These are phyloP conservation scores for Monilinia fructicola DNA, from an alignment of 2,329 filamentous ascomycete species.

Conservation along the genomic window DNA sequence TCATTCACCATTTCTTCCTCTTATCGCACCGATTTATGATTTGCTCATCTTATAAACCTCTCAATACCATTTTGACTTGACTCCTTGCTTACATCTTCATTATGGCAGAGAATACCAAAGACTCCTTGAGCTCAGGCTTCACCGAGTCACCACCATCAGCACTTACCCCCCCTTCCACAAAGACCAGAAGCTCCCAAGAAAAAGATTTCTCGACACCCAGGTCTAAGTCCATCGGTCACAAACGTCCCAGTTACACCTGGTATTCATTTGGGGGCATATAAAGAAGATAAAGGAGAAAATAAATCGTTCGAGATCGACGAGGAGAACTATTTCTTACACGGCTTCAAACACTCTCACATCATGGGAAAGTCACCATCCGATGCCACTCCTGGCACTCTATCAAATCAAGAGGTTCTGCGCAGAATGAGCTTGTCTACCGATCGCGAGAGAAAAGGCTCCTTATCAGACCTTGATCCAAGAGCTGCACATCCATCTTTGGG, in stretches of 20 bases:
- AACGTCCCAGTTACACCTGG: constrained; percentile 40
- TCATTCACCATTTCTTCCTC: background rate
- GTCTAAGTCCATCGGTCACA: constrained; percentile 33
- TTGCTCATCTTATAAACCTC: background rate
- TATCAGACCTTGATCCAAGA: constrained; percentile 54
- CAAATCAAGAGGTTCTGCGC: constrained; percentile 46
- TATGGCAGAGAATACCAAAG: constrained; percentile 20
- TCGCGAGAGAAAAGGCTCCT: constrained; percentile 43
- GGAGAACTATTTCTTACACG: constrained; percentile 34
- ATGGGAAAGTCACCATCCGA: constrained; percentile 37
- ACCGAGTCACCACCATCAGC: background rate
- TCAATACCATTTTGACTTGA: background rate
- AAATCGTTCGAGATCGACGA: constrained; percentile 16
- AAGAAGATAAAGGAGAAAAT: constrained; percentile 20
- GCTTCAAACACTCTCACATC: constrained; percentile 27
- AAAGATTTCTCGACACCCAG: constrained; percentile 36
- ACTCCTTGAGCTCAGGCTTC: constrained; percentile 18
- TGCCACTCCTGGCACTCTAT: constrained; percentile 41
- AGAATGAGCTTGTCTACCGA: constrained; percentile 44
- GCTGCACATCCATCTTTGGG: constrained; percentile 56
- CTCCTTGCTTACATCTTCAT: constrained; percentile 12
- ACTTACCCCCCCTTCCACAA: background rate
- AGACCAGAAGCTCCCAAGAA: constrained; percentile 20
- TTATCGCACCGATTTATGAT: background rate
- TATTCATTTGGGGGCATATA: constrained; percentile 32